Conservation (phyloP, 441 rosid genomes). For the Gossypium gossypioides region DNA sequence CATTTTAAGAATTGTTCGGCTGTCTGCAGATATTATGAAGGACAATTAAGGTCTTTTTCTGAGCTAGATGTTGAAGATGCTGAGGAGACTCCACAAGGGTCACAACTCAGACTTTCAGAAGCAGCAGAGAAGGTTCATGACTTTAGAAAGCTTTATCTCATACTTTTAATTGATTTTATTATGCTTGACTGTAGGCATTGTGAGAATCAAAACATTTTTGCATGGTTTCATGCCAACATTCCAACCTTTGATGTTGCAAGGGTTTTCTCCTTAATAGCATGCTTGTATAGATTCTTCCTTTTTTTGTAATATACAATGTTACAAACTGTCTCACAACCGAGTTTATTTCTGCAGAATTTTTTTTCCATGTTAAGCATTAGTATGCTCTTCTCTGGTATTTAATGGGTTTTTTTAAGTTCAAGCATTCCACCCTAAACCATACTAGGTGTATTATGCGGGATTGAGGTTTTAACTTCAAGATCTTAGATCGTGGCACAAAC, state of each 20-base stretch:
- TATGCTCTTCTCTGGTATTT: neutral
- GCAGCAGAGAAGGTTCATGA: constrained; percentile 73
- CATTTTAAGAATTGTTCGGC: neutral
- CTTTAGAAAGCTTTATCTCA: constrained; percentile 7
- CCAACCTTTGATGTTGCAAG: neutral
- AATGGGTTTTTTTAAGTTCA: constrained; percentile 4
- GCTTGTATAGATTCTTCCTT: neutral
- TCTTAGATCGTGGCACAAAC: neutral
- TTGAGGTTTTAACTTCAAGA: neutral
- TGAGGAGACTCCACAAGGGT: constrained; percentile 31
- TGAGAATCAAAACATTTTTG: neutral
- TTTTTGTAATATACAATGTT: neutral
- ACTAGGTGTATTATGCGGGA: neutral
- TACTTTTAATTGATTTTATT: neutral
- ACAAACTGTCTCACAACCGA: neutral
- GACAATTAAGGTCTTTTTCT: constrained; percentile 69
- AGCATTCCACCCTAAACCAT: neutral
- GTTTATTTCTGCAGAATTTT: neutral
- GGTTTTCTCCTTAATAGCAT: neutral
- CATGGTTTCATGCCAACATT: neutral
- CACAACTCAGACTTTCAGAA: constrained; percentile 46
- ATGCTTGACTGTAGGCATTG: neutral
- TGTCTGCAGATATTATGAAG: constrained; percentile 70
- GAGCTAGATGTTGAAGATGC: constrained; percentile 59
- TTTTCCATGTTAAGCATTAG: neutral